Base-by-base conservation (phyloP, 768 basidiomycete species). In the Auriculariales sp. region DNA sequence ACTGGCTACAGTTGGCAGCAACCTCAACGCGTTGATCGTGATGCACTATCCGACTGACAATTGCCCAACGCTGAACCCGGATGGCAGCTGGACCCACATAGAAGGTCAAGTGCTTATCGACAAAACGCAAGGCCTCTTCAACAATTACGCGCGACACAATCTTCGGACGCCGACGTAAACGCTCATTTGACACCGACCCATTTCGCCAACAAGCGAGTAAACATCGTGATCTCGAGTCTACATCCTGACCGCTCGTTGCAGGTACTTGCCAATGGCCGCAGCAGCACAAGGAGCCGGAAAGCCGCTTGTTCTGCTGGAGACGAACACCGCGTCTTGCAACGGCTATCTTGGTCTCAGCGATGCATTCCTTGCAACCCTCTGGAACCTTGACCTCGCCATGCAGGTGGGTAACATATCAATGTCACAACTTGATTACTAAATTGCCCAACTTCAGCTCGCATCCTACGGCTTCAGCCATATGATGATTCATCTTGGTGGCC, bases 251-350 rank as follows among this genome's bases (percentile, higher is more conserved):
- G 17, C 61, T 71, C 50, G 61, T 69, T 6, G 50, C 46, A 10
- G 62, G 7, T 75, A 73, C 58, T 39, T 68, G 3, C 63, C 62
- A 33, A 62, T 64, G 2, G 61, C 68, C 0, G 45, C 45, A 11
- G 55, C 59, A 22, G 72, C 71, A 2, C 63, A 66, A 52, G 58
- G 59, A 0, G 63, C 64, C 29, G 61, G 63, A 1, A 71, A 74
- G 54, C 69, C 70, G 17, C 61, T 82, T 29, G 55, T 80, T 49
- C 81, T 83, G 78, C 71, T 83, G 53, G 82, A 85, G 62, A 81
- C 78, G 9, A 83, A 83, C 48, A 69, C 82, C 0, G 69, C 69
- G 2, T 70, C 66, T 46, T 77, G 73, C 58, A 71, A 67, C 53
- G 72, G 70, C n/a, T 74, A 70, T 57, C 59, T 64, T 11, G 68